phyloP scores from a whole-genome alignment of 768 basidiomycete genomes.

The Xerocomus potaroensis region DNA sequence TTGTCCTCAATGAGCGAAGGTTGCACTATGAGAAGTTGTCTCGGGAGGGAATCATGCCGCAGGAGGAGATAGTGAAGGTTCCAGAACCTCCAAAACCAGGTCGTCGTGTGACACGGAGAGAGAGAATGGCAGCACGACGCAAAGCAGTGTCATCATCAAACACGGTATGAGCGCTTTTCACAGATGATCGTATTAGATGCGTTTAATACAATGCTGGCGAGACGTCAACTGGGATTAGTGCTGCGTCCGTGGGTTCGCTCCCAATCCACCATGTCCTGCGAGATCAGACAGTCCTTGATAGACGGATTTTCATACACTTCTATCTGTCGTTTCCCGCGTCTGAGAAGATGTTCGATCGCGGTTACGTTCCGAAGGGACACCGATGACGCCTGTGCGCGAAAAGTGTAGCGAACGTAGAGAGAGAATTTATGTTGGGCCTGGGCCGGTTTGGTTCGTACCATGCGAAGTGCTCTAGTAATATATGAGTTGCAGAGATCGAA shows the following conservation, averaged over 20 bases:
- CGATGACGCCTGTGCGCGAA: slow-evolving; percentile 56
- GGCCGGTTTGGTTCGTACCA: slow-evolving; percentile 64
- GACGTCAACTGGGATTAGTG: not conserved
- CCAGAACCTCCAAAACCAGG: slow-evolving; percentile 11
- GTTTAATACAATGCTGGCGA: too few species aligned
- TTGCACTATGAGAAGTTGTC: slow-evolving; percentile 59
- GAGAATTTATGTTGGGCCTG: slow-evolving; percentile 59
- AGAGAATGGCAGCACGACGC: slow-evolving; percentile 16
- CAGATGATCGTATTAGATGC: slow-evolving; percentile 8
- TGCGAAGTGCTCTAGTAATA: slow-evolving; percentile 63
- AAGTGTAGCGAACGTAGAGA: slow-evolving; percentile 64
- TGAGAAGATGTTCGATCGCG: slow-evolving; percentile 72
- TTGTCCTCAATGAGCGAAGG: slow-evolving; percentile 85
- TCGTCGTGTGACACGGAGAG: slow-evolving; percentile 20
- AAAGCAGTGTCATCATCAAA: slow-evolving; percentile 2
- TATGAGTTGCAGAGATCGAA: slow-evolving; percentile 4
- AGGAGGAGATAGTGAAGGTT: slow-evolving; percentile 14
- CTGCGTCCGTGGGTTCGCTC: slow-evolving; percentile 29
- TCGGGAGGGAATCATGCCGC: slow-evolving; percentile 16
- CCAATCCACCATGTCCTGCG: slow-evolving; percentile 68
- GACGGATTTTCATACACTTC: slow-evolving; percentile 63
- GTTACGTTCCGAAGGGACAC: slow-evolving; percentile 64
- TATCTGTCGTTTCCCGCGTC: slow-evolving; percentile 61
- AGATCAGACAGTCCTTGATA: slow-evolving; percentile 74
- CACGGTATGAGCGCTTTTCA: slow-evolving; percentile 5